A percentile compares a stretch with the other conserved stretches of the same genome.
Conservation (phyloP, 768 basidiomycete genomes). For the Suillus spraguei region DNA sequence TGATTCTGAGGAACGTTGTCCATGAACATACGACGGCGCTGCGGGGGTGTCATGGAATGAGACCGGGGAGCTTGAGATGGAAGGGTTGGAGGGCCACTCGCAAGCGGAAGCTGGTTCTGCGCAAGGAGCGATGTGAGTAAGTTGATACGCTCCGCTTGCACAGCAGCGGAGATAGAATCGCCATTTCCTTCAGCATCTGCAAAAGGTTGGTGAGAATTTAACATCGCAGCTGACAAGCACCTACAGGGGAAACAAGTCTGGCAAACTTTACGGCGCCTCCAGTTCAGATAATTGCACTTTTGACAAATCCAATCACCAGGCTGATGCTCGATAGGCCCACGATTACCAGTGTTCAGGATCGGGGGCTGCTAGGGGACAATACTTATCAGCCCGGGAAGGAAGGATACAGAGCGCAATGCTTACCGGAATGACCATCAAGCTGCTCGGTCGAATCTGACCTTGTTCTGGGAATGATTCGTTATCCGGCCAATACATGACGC, state of each 20-base stretch:
- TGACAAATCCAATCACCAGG: slow-evolving; percentile 83
- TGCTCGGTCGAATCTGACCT: slow-evolving; percentile 72
- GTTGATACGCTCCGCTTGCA: slow-evolving; percentile 83
- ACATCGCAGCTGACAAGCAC: slow-evolving; percentile 31
- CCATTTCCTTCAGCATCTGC: slow-evolving; percentile 87
- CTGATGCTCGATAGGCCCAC: slow-evolving; percentile 86
- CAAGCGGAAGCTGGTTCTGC: slow-evolving; percentile 46
- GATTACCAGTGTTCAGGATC: slow-evolving; percentile 87
- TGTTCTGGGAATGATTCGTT: slow-evolving; percentile 83
- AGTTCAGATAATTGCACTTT: slow-evolving; percentile 87
- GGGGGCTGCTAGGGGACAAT: slow-evolving; percentile 65
- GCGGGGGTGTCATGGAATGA: slow-evolving; percentile 50
- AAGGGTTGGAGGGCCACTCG: slow-evolving; percentile 21
- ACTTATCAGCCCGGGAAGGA: slow-evolving; percentile 11
- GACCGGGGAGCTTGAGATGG: slow-evolving; percentile 34
- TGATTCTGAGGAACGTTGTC: slow-evolving; percentile 37
- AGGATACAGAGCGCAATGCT: slow-evolving; percentile 18
- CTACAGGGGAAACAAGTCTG: slow-evolving; percentile 85
- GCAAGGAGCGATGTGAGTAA: slow-evolving; percentile 75
- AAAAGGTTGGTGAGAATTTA: slow-evolving; percentile 12
- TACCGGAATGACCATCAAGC: slow-evolving; percentile 56
- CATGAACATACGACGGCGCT: slow-evolving; percentile 42
- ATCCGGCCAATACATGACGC: slow-evolving; percentile 91
- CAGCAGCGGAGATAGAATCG: slow-evolving; percentile 82
- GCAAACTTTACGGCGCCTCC: slow-evolving; percentile 86